Evolutionary conservation across 2,329 filamentous ascomycete genomes (phyloP), one percentile per base, ranked within the genome.

Genomic region (Ceratocystis variospora): DNA sequence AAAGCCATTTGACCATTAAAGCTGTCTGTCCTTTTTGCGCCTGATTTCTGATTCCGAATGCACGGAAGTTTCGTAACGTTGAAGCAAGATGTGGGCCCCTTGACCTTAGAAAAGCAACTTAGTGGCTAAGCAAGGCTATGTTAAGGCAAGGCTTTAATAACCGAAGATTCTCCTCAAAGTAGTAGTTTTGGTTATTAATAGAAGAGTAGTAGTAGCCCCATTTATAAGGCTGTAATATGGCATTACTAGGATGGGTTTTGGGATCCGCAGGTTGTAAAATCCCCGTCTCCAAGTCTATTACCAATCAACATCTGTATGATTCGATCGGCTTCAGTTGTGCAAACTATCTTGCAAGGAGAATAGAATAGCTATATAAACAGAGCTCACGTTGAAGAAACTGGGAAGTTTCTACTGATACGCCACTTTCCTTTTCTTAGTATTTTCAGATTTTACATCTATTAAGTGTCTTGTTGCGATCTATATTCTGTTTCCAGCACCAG

Each of bases 21-120:
- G 55, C 55, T 59, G 55, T 59, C 55, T 31, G 31, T 53, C 37
- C 37, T 41, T 41, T 53, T 53, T 59, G 55, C 55, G 55, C 55
- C 55, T 37, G 28, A 59, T 53, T 41, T 41, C 37, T 41, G 37
- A 53, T n/a, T n/a, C 28, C n/a, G 55, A 55, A 37, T 25, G 55
- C 55, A 59, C 55, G 55, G 55, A 59, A 33, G 55, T 37, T 59
- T 59, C 55, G 48, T 28, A 53, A 53, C 22, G 22, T 53, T 28
- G 55, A 37, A 59, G 53, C 53, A 59, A 33, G 28, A 37, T 59
- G 55, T 59, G 55, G 55, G 55, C 8, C 55, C 55, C 37, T 41
- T 41, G 37, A 41, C 37, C 37, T 41, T 41, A 15, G 12, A 41
- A 41, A 41, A 41, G 37, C 25, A 59, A 59, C 25, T 3, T 37